phyloP scores from a whole-genome alignment of 1,139 yeast genomes.

The Arxiozyma bovina region DNA sequence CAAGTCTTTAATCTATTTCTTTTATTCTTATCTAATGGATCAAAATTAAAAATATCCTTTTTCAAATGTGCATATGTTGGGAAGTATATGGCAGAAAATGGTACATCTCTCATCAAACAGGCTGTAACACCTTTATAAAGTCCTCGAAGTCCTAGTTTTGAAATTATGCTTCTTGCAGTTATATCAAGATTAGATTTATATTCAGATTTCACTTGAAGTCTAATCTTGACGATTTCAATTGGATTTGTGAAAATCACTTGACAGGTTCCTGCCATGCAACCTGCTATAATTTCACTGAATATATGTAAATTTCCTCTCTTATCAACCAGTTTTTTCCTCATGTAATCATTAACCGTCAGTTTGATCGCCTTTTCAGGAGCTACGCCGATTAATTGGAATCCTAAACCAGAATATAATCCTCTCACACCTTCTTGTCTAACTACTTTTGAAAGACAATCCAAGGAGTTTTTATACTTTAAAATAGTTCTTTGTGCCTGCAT shows the following conservation, averaged over 20 bases:
- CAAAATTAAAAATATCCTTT: conserved; percentile 71
- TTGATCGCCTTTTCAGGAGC: conserved; percentile 98
- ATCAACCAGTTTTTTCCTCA: conserved; percentile 63
- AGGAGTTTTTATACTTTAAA: conserved; percentile 62
- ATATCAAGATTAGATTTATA: conserved; percentile 30
- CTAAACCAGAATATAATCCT: conserved; percentile 90
- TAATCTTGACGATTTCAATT: conserved; percentile 86
- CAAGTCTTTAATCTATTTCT: conserved; percentile 58
- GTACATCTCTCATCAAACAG: conserved; percentile 89
- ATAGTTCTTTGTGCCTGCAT: conserved; percentile 89
- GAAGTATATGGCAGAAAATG: conserved; percentile 94
- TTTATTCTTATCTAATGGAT: conserved; percentile 45
- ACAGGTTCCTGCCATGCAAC: conserved; percentile 93
- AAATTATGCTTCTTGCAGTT: conserved; percentile 66
- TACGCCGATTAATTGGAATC: conserved; percentile 92
- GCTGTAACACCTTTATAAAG: conserved; percentile 89
- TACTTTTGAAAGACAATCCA: conserved; percentile 80
- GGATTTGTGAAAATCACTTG: conserved; percentile 96
- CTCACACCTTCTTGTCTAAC: conserved; percentile 66
- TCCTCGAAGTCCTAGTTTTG: conserved; percentile 73
- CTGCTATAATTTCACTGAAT: conserved; percentile 73
- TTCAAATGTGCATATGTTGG: conserved; percentile 94
- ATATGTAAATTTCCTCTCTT: conserved; percentile 49
- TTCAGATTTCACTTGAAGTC: conserved; percentile 91
- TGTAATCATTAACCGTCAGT: conserved; percentile 84